Evolutionary conservation across 2,329 filamentous ascomycete species (phyloP), one percentile per base, ranked within the genome.

Genomic region (Aspergillus fumigatiaffinis): DNA sequence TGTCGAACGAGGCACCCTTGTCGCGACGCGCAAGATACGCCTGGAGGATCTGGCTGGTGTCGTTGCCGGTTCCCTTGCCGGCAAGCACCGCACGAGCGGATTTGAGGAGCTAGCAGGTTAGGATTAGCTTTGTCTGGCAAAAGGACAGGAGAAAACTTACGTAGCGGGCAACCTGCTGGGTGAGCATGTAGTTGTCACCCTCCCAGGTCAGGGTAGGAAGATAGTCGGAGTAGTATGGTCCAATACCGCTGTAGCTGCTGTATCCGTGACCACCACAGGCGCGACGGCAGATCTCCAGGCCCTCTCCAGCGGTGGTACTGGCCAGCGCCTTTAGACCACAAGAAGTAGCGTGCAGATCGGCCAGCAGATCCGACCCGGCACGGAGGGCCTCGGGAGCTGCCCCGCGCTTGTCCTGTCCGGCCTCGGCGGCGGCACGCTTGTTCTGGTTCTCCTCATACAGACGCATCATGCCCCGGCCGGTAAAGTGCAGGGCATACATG

Each of bases 111-210:
- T 82, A 51, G 5, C 21, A n/a, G n/a, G n/a, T n/a, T 1, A 23
- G 20, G 12, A 35, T 38, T 5, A 9, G 42, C 60, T 4, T 35
- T 5, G 1, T 4, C 5, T 6, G 44, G 5, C 8, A 3, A 20
- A 29, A 25, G 20, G 20, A 6, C 1, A 17, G 23, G 9, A 5
- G n/a, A 10, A 1, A 23, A 74, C 79, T 72, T 75, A 82, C 78
- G 67, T 91, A 91, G 57, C 88, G 83, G 2, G 87, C 87, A 2
- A 91, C 88, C 76, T 92, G 89, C 72, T 92, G 89, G 9, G 87
- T 90, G 58, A 92, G 79, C 88, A 92, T 91, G 77, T 89, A 91
- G 78, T 90, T 91, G 76, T 91, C 89, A 48, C 89, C 89, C 71
- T 91, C 89, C 86, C 87, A 90, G 9, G 87, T 90, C 14, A 79